phyloP scores from a whole-genome alignment of 345 rosid species.

The Hypericum androsaemum region DNA sequence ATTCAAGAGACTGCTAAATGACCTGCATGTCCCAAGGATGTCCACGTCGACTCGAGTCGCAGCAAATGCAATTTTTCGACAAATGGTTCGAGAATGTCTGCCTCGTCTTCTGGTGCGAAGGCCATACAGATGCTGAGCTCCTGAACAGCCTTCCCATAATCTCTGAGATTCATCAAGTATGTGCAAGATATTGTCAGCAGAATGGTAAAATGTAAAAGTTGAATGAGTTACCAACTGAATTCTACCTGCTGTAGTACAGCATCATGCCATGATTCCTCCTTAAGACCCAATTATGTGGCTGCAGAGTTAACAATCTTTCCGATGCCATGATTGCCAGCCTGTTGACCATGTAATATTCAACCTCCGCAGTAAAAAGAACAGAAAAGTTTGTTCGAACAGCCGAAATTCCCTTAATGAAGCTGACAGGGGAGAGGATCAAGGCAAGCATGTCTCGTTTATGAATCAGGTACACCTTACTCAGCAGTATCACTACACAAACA shows the following conservation, averaged over 20 bases:
- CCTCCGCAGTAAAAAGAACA: neutral
- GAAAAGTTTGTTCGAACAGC: too few species aligned
- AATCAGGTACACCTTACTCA: too few species aligned
- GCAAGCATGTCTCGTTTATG: too few species aligned
- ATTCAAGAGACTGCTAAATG: slow-evolving; percentile 45
- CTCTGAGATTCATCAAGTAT: slow-evolving; percentile 26
- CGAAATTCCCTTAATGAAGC: too few species aligned
- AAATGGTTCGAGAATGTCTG: slow-evolving; percentile 47
- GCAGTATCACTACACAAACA: too few species aligned
- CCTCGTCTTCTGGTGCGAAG: slow-evolving; percentile 74
- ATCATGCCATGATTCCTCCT: slow-evolving; percentile 91
- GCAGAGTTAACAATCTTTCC: slow-evolving; percentile 75
- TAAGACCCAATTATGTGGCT: slow-evolving; percentile 76
- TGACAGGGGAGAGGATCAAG: too few species aligned
- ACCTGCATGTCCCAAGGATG: slow-evolving; percentile 46
- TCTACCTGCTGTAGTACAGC: slow-evolving; percentile 65
- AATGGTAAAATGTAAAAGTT: neutral
- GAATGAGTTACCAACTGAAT: neutral
- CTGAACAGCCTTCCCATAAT: slow-evolving; percentile 70
- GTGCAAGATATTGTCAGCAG: neutral
- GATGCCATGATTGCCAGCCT: slow-evolving; percentile 88
- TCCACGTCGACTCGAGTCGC: slow-evolving; percentile 67
- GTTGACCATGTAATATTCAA: neutral
- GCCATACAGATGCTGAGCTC: slow-evolving; percentile 95
- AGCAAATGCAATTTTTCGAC: slow-evolving; percentile 74